Evolutionary conservation across 2,329 filamentous ascomycete species (phyloP).

Genomic region (Stylonectria norvegica): DNA sequence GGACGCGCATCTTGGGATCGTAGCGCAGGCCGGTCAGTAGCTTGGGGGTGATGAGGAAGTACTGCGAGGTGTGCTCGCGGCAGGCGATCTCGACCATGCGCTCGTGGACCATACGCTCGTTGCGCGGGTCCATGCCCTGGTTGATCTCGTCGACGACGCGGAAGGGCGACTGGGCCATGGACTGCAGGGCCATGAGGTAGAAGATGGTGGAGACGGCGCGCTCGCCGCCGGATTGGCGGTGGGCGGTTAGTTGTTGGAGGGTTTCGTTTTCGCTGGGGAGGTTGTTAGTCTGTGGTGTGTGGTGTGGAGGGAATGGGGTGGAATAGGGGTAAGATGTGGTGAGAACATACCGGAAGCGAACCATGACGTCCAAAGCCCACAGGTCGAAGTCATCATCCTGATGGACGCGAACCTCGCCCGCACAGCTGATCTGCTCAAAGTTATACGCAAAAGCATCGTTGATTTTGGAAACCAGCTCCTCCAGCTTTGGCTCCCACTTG

Average conservation of each 20-base stretch:
- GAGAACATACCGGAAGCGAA: constrained; percentile 77
- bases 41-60: constrained; percentile 98
- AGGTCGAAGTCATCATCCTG: constrained; percentile 92
- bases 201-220: constrained; percentile 96
- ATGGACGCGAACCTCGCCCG: constrained; percentile 81
- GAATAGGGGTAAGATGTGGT: constrained; percentile 1
- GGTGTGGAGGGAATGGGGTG: background rate
- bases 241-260: constrained; percentile 80
- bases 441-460: constrained; percentile 90
- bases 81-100: constrained; percentile 98
- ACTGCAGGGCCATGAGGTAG: constrained; percentile 97
- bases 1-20: constrained; percentile 84
- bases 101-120: constrained; percentile 96
- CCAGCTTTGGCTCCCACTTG: constrained; percentile 80
- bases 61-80: constrained; percentile 72
- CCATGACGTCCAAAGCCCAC: constrained; percentile 91
- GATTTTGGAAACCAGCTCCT: constrained; percentile 73
- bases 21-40: constrained; percentile 82
- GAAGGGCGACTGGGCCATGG: constrained; percentile 90
- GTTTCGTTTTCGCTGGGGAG: constrained; percentile 66
- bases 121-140: constrained; percentile 97
- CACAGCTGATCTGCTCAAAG: constrained; percentile 90
- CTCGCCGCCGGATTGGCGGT: constrained; percentile 94
- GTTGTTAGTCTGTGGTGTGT: constrained; percentile 7
- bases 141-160: constrained; percentile 99